phyloP scores from a whole-genome alignment of 257 asterid species.

The Solanum pennellii region DNA sequence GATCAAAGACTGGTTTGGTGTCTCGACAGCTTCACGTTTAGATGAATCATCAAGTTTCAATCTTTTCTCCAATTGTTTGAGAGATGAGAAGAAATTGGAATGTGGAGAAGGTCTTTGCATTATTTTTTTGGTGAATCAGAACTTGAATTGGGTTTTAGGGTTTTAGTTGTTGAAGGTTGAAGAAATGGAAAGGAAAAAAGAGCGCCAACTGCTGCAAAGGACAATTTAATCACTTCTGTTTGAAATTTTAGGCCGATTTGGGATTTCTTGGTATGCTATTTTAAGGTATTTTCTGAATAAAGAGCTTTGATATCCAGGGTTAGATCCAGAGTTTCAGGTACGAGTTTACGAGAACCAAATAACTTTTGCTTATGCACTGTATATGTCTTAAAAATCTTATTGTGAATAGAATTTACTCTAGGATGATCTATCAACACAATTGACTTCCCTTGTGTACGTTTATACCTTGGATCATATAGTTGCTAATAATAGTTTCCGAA shows the following conservation, averaged over 20 bases:
- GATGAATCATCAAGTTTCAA: conserved; percentile 27
- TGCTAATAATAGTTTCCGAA: neutral
- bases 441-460: neutral
- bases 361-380: neutral
- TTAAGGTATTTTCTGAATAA: neutral
- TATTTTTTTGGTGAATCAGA: neutral
- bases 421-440: neutral
- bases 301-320: neutral
- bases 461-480: neutral
- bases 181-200: neutral
- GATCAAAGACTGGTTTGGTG: conserved; percentile 25
- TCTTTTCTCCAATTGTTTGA: conserved; percentile 48
- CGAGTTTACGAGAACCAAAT: neutral
- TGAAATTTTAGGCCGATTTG: neutral
- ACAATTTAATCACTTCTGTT: neutral
- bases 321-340: neutral
- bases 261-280: neutral
- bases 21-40: neutral
- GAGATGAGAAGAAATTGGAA: conserved; percentile 43
- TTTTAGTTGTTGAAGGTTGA: neutral
- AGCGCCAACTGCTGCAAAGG: neutral
- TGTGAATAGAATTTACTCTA: neutral
- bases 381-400: no score
- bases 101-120: conserved; percentile 14
- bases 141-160: neutral